These are phyloP conservation scores for Buddleja alternifolia DNA, from an alignment of 257 asterid genomes.

Conservation along the genomic window DNA sequence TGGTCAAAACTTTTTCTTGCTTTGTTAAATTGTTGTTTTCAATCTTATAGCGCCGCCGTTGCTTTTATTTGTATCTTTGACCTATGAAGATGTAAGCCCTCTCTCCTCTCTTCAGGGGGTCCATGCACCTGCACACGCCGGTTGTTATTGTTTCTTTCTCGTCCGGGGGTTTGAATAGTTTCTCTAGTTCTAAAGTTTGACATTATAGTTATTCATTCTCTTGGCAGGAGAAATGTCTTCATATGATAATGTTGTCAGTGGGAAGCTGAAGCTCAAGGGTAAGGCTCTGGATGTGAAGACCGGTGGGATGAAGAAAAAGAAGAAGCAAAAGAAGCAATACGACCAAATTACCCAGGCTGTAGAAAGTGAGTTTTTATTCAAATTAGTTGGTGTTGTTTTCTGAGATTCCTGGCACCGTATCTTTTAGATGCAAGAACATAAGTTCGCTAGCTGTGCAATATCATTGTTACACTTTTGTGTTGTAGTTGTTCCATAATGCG, in stretches of 20 bases:
- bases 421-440: background rate
- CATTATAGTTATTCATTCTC: background rate
- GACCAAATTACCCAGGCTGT: constrained; percentile 46
- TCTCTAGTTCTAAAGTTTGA: constrained; percentile 5
- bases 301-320: constrained; percentile 70
- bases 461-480: background rate
- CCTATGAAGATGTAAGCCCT: background rate
- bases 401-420: background rate
- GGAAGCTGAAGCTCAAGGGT: constrained; percentile 93
- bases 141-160: no score
- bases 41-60: background rate
- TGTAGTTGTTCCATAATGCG: background rate
- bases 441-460: background rate
- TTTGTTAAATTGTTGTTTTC: background rate
- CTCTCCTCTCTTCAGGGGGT: background rate
- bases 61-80: background rate
- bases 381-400: constrained; percentile 16
- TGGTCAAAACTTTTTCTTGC: background rate
- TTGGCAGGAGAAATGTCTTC: constrained; percentile 64
- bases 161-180: constrained; percentile 3
- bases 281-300: constrained; percentile 91
- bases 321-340: constrained; percentile 61
- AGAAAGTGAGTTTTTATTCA: constrained; percentile 42
- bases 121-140: background rate
- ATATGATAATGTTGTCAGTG: constrained; percentile 83